Conservation (phyloP, 331 rosid genomes). For the Dryas integrifolia region DNA sequence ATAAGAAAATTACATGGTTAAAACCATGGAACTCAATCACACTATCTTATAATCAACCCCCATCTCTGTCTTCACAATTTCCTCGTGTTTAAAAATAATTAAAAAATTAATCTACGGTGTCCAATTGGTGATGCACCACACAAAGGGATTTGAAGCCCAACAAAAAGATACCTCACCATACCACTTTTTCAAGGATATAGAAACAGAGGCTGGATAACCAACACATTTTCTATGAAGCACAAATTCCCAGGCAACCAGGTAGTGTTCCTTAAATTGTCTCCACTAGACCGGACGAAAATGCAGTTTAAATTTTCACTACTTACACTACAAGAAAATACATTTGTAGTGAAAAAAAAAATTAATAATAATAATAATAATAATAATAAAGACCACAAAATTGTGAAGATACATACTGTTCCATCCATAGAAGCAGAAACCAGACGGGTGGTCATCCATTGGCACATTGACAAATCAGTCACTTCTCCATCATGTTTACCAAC, state of each 20-base stretch:
- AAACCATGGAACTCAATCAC: background rate
- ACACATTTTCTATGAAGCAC: background rate
- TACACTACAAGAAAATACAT: background rate
- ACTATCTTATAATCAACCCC: background rate
- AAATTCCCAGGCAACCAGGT: background rate
- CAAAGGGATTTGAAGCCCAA: background rate
- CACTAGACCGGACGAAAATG: background rate
- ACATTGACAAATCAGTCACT: conserved; percentile 95
- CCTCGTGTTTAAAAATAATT: background rate
- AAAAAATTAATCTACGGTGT: background rate
- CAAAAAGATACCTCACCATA: background rate
- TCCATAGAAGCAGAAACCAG: conserved; percentile 92
- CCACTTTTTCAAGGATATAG: background rate
- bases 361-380: conserved; percentile 6
- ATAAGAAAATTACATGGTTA: background rate
- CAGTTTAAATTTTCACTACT: background rate
- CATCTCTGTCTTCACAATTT: background rate
- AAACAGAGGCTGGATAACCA: background rate
- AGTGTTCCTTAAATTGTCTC: conserved; percentile 2
- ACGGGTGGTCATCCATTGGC: conserved; percentile 99
- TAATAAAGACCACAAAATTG: background rate
- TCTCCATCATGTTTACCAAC: conserved; percentile 92
- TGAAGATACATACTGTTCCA: conserved; percentile 72
- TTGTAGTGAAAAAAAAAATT: background rate
- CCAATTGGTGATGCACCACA: background rate